Conservation (phyloP, 2,329 filamentous ascomycete species). For the Pestalotiopsis sp. region DNA sequence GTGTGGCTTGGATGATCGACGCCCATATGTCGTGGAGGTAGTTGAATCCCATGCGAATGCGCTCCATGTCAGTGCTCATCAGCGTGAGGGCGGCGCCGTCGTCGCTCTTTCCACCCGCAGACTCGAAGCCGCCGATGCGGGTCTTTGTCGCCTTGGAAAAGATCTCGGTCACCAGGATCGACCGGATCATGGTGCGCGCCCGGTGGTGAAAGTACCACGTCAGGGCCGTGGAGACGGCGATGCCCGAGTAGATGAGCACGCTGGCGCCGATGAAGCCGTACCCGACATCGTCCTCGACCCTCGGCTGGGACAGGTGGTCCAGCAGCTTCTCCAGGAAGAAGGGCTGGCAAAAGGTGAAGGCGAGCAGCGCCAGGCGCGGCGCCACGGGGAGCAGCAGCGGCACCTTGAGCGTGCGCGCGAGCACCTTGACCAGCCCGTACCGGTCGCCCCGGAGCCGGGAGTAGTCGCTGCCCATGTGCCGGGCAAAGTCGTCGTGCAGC, state of each 20-base stretch:
- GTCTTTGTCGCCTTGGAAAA: conserved; percentile 35
- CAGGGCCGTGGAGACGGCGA: conserved; percentile 8
- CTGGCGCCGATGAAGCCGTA: conserved; percentile 16
- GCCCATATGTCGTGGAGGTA: conserved; percentile 45
- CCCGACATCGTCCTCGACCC: conserved; percentile 7
- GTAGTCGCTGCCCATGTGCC: conserved; percentile 15
- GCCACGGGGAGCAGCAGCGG: conserved; percentile 27
- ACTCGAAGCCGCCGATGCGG: not conserved
- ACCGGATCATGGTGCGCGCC: conserved; percentile 31
- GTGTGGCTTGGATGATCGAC: conserved; percentile 40
- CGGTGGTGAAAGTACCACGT: conserved; percentile 31
- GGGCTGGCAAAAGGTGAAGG: conserved; percentile 44
- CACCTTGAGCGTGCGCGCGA: conserved; percentile 20
- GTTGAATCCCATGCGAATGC: conserved; percentile 36
- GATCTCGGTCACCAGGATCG: conserved; percentile 33
- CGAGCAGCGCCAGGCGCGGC: conserved; percentile 36
- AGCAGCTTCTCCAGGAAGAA: conserved; percentile 44
- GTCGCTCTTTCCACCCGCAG: conserved; percentile 23
- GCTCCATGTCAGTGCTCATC: conserved; percentile 51
- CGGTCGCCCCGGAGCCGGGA: conserved; percentile 13
- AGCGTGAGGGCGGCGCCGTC: conserved; percentile 46
- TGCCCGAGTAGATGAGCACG: conserved; percentile 10
- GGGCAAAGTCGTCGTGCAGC: conserved; percentile 20
- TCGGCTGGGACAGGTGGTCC: conserved; percentile 26
- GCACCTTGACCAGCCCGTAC: conserved; percentile 8